Conservation (phyloP, 2,329 filamentous ascomycete species). For the Neonectria neomacrospora region DNA sequence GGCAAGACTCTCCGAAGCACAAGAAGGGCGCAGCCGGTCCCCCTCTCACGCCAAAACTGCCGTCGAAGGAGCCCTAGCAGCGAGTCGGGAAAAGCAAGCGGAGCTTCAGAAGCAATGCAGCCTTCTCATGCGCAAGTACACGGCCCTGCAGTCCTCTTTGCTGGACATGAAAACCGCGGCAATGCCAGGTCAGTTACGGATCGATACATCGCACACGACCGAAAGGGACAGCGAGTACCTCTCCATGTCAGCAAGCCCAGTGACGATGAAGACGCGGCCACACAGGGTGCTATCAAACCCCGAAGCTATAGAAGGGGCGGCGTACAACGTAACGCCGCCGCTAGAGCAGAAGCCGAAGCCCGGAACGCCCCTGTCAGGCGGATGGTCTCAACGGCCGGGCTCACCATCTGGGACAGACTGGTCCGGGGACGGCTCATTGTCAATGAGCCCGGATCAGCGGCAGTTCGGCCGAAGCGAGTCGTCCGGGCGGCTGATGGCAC, state of each 20-base stretch:
- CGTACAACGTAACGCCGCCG: conserved; percentile 58
- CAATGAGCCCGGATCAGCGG: conserved; percentile 54
- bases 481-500: conserved; percentile 29
- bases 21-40: conserved; percentile 43
- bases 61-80: conserved; percentile 59
- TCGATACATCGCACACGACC: conserved; percentile 36
- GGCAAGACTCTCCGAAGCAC: conserved; percentile 55
- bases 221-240: conserved; percentile 50
- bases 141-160: conserved; percentile 61
- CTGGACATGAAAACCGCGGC: conserved; percentile 58
- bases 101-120: conserved; percentile 65
- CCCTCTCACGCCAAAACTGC: conserved; percentile 49
- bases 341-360: conserved; percentile 50
- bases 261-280: conserved; percentile 51
- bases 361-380: conserved; percentile 44
- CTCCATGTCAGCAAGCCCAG: conserved; percentile 52
- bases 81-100: conserved; percentile 63
- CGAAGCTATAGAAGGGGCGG: conserved; percentile 55
- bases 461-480: conserved; percentile 60
- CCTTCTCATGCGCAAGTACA: conserved; percentile 63
- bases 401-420: conserved; percentile 52
- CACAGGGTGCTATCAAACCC: conserved; percentile 58
- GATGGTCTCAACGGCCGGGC: conserved; percentile 49
- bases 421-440: conserved; percentile 41
- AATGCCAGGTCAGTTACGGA: conserved; percentile 34